phyloP scores from a whole-genome alignment of 2,329 filamentous ascomycete species.

The Plenodomus lindquistii region DNA sequence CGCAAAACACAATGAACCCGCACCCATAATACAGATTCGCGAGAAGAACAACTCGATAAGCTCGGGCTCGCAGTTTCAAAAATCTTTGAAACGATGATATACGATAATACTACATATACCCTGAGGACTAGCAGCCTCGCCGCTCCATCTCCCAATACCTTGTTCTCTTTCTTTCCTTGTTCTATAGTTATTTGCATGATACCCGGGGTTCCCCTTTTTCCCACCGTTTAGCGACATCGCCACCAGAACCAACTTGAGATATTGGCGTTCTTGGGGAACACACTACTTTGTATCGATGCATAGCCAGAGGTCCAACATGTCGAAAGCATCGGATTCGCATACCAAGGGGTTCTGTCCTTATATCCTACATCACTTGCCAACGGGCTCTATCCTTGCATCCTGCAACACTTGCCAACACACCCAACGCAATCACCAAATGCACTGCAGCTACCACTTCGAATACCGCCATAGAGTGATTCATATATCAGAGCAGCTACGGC shows the following conservation, averaged over 20 bases:
- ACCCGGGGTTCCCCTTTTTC: constrained; percentile 23
- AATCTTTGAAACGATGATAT: constrained; percentile 17
- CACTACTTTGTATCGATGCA: too few relatives aligned
- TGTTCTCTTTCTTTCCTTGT: constrained; percentile 2
- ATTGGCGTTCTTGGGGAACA: too few relatives aligned
- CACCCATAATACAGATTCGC: constrained; percentile 28
- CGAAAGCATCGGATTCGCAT: too few relatives aligned
- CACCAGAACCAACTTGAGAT: too few relatives aligned
- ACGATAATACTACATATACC: constrained; percentile 1
- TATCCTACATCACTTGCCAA: too few relatives aligned
- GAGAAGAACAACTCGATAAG: constrained; percentile 32
- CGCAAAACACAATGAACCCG: constrained; percentile 26
- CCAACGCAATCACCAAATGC: too few relatives aligned
- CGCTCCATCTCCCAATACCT: not conserved
- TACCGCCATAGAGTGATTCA: not conserved
- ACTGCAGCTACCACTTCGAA: too few relatives aligned
- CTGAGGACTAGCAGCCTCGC: constrained; percentile 2
- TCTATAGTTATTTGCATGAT: constrained; percentile 27
- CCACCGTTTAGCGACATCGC: constrained; percentile 17
- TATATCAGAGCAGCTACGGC: too few relatives aligned
- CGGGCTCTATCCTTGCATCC: too few relatives aligned
- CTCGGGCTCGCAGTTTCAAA: constrained; percentile 21
- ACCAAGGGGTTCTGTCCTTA: too few relatives aligned
- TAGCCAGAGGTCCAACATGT: too few relatives aligned
- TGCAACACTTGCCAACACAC: too few relatives aligned